These are phyloP conservation scores for Pterocarpus macrocarpus DNA, from an alignment of 306 rosid genomes.

Conservation along the genomic window DNA sequence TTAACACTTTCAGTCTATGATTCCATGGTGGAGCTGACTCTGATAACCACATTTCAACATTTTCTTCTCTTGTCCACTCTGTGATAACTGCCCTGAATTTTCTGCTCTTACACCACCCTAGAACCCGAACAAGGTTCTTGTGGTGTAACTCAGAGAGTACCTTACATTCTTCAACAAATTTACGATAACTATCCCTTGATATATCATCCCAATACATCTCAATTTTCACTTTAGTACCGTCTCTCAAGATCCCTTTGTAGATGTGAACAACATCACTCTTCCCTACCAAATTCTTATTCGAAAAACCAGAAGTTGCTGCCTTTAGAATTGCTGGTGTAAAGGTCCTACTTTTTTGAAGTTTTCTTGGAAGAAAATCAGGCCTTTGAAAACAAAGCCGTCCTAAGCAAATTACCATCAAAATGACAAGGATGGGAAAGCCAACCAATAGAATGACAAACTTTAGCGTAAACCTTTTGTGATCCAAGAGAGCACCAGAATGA, in stretches of 20 bases:
- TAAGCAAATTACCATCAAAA: conserved; percentile 57
- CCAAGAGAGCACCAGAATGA: conserved; percentile 65
- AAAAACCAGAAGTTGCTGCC: conserved; percentile 70
- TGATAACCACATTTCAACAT: conserved; percentile 61
- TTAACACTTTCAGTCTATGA: conserved; percentile 65
- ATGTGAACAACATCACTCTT: conserved; percentile 69
- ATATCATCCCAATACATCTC: conserved; percentile 64
- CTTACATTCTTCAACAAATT: conserved; percentile 62
- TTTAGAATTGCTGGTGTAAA: conserved; percentile 65
- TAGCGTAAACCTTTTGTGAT: conserved; percentile 52
- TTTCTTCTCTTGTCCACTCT: conserved; percentile 62
- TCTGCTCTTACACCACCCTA: conserved; percentile 75
- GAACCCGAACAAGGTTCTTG: conserved; percentile 58
- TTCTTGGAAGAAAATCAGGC: conserved; percentile 71
- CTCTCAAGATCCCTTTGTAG: conserved; percentile 67
- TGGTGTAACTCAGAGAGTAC: conserved; percentile 61
- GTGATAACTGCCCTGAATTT: conserved; percentile 63
- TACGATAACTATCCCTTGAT: conserved; percentile 46
- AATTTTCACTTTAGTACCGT: conserved; percentile 65
- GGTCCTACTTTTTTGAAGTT: conserved; percentile 46
- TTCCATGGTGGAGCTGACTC: conserved; percentile 63
- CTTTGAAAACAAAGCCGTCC: conserved; percentile 70
- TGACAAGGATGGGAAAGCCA: conserved; percentile 68
- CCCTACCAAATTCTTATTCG: conserved; percentile 53
- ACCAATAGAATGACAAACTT: conserved; percentile 58